phyloP scores from a whole-genome alignment of 129 eudicot species.

The Glebionis coronaria region DNA sequence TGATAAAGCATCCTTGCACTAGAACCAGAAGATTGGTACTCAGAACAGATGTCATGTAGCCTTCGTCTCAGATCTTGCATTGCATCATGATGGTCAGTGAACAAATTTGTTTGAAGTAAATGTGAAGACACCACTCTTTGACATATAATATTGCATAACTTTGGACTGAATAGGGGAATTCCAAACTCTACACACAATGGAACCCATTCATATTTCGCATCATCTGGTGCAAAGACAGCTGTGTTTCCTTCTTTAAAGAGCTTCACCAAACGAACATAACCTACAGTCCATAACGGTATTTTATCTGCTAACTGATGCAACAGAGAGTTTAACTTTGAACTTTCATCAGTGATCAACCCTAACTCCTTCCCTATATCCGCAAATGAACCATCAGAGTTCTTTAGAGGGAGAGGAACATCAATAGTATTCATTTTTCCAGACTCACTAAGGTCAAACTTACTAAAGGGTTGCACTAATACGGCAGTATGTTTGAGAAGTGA shows the following conservation, averaged over 20 bases:
- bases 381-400: slow-evolving; percentile 79
- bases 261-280: slow-evolving; percentile 84
- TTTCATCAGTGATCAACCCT: slow-evolving; percentile 47
- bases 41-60: slow-evolving; percentile 25
- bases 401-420: slow-evolving; percentile 89
- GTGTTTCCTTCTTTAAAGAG: slow-evolving; percentile 60
- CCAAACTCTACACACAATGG: slow-evolving; percentile 89
- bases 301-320: slow-evolving; percentile 53
- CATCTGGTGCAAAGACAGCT: slow-evolving; percentile 39
- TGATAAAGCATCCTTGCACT: slow-evolving; percentile 33
- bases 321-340: slow-evolving; percentile 47
- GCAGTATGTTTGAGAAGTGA: slow-evolving; percentile 86
- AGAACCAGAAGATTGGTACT: slow-evolving; percentile 64
- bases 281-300: slow-evolving; percentile 75
- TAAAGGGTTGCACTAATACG: slow-evolving; percentile 84
- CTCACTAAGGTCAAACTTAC: slow-evolving; percentile 61
- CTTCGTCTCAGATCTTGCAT: slow-evolving; percentile 62
- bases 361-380: slow-evolving; percentile 68
- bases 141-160: slow-evolving; percentile 73
- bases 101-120: slow-evolving; percentile 73
- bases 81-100: slow-evolving; percentile 68
- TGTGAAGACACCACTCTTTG: slow-evolving; percentile 71
- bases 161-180: slow-evolving; percentile 91
- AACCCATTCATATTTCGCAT: slow-evolving; percentile 88
- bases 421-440: slow-evolving; percentile 53